Evolutionary conservation across 306 rosid genomes (phyloP), one percentile per base, ranked within the genome.

Genomic region (Trichosanthes cucumerina): DNA sequence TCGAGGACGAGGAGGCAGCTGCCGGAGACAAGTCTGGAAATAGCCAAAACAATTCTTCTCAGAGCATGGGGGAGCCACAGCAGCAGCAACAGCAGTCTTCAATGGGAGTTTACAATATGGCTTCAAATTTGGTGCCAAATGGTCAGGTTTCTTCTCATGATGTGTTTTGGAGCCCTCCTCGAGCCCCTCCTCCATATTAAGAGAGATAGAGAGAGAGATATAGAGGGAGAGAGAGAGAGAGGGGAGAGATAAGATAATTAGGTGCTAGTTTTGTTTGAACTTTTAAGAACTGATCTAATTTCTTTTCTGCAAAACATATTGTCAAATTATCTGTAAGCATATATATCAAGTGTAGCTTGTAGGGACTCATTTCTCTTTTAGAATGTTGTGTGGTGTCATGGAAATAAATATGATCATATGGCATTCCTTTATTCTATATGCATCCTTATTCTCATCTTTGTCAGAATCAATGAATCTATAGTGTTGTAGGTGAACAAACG

Each of bases 61-160:
- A 82, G 81, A 88, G 87, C 14, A 78, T 90, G 83, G 90, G 53
- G 9, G 66, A 79, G 7, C 76, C 68, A 33, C 79, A 38, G 33
- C 70, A 62, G 59, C 78, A 78, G 47, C 79, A 28, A 7, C 73
- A 64, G 19, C 79, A 46, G 16, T 41, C 53, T 81, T 79, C 91
- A 58, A 82, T 90, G 85, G 84, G 91, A 0, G 65, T 86, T 52
- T 94, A 86, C 81, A 88, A 86, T 82, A 80, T 91, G 80, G 86
- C 91, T 63, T 90, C 97, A 0, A 88, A 89, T 87, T 79, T 91
- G 82, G 66, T 90, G 7, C 86, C 87, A 52, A 91, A 93, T 83
- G 93, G 94, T 73, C 98, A 90, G 80, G 85, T 88, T 88, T 76
- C 91, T 86, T 78, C 91, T 0, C 91, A 87, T 52, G 96, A 94